These are phyloP conservation scores for Alternaria sp. DNA, from an alignment of 2,329 filamentous ascomycete species.

Conservation along the genomic window DNA sequence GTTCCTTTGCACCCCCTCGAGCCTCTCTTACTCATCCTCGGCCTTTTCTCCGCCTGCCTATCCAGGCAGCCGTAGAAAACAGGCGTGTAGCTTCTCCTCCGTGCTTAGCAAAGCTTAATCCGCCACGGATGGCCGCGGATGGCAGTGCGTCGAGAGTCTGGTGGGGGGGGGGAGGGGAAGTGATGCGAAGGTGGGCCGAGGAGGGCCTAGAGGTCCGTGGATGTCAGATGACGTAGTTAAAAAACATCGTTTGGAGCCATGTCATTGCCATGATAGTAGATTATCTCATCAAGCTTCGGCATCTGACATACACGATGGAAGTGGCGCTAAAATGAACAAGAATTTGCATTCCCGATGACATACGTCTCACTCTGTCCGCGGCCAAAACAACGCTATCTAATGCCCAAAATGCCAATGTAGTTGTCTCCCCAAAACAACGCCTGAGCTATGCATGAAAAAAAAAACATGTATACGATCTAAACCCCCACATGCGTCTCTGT, in stretches of 20 bases:
- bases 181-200: conserved; percentile 4
- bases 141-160: not conserved
- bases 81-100: conserved; percentile 12
- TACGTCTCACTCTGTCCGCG: not conserved
- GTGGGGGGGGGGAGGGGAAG: not conserved
- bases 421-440: conserved; percentile 1
- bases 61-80: conserved; percentile 6
- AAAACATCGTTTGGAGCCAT: not conserved
- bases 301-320: not conserved
- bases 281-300: not conserved
- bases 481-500: not conserved
- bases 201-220: not conserved
- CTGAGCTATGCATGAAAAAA: conserved; percentile 27
- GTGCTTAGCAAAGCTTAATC: conserved; percentile 8
- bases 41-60: not conserved
- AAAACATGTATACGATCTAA: not conserved
- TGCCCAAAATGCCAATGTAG: not conserved
- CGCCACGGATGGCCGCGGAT: not conserved
- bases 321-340: not conserved
- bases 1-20: too few relatives aligned
- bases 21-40: too few relatives aligned
- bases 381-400: conserved; percentile 2
- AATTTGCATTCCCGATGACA: not conserved
- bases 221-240: conserved; percentile 3
- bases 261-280: not conserved